These are phyloP conservation scores for Saururus chinensis DNA, from an alignment of 164 flowering plant species.

Conservation along the genomic window DNA sequence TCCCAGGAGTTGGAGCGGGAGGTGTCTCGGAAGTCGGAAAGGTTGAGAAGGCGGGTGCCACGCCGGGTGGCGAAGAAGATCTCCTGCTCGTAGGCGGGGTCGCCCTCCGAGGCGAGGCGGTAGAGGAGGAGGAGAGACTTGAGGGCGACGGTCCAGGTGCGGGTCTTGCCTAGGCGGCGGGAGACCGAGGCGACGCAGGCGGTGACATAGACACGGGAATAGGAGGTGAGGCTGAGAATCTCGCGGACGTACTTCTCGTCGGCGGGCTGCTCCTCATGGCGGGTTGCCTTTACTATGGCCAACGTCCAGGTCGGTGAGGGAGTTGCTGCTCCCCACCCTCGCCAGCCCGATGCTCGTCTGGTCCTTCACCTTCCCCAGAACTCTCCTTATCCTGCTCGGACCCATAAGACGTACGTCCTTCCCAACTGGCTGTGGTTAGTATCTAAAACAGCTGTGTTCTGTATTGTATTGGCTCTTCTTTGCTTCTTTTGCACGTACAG, in stretches of 20 bases:
- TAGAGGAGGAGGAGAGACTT: constrained; percentile 63
- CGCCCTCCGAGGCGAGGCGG: constrained; percentile 62
- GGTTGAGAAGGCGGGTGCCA: constrained; percentile 70
- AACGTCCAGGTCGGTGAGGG: constrained; percentile 71
- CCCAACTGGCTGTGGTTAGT: too few species aligned
- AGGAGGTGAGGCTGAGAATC: constrained; percentile 43
- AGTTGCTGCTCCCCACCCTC: constrained; percentile 34
- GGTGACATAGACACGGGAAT: constrained; percentile 40
- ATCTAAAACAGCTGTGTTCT: too few species aligned
- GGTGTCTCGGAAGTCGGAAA: constrained; percentile 74
- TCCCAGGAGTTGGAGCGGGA: constrained; percentile 76
- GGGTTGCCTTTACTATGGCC: constrained; percentile 79
- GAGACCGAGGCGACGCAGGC: constrained; percentile 52
- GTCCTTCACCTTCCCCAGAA: constrained; percentile 74
- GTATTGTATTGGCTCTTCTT: too few species aligned
- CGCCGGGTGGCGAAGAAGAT: constrained; percentile 66
- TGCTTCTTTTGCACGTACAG: too few species aligned
- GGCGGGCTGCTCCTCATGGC: constrained; percentile 77
- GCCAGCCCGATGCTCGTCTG: constrained; percentile 48
- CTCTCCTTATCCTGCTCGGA: constrained; percentile 52
- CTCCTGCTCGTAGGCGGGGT: constrained; percentile 58
- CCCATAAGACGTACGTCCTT: too few species aligned
- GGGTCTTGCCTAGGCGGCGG: constrained; percentile 62
- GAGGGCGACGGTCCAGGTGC: constrained; percentile 77
- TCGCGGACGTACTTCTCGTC: constrained; percentile 51